A percentile compares a stretch with the other conserved stretches of the same genome.
Evolutionary conservation across 2,329 filamentous ascomycete species (phyloP).

Genomic region (Diatrype stigma): DNA sequence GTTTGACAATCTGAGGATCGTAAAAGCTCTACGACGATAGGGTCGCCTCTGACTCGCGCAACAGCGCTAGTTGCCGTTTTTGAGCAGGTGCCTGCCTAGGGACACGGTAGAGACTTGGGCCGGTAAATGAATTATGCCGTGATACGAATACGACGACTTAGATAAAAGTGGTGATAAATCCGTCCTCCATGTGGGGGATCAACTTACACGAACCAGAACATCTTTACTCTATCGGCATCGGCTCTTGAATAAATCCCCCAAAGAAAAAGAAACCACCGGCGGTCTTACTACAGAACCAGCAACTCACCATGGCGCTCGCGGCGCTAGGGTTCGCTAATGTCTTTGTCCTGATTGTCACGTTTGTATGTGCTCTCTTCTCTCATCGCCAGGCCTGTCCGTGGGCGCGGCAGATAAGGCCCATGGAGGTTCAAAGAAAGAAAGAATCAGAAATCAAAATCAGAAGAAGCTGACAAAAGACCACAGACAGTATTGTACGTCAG

Average conservation of each 20-base stretch:
- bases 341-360: neutral
- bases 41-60: too few relatives aligned
- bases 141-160: neutral
- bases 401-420: neutral
- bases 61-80: too few relatives aligned
- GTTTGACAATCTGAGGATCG: too few relatives aligned
- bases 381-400: neutral
- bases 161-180: neutral
- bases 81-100: too few relatives aligned
- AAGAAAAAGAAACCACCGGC: neutral
- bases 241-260: neutral
- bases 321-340: neutral
- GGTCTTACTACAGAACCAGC: too few relatives aligned
- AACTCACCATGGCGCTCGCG: neutral
- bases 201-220: neutral
- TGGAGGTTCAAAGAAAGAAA: too few relatives aligned
- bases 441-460: too few relatives aligned
- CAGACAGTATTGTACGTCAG: slow-evolving; percentile 6
- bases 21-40: too few relatives aligned
- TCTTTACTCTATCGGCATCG: neutral
- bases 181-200: neutral
- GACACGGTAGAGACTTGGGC: too few relatives aligned
- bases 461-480: neutral
- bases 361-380: neutral
- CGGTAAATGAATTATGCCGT: neutral